Conservation (phyloP, 2,329 filamentous ascomycete species). For the Apiospora marii region DNA sequence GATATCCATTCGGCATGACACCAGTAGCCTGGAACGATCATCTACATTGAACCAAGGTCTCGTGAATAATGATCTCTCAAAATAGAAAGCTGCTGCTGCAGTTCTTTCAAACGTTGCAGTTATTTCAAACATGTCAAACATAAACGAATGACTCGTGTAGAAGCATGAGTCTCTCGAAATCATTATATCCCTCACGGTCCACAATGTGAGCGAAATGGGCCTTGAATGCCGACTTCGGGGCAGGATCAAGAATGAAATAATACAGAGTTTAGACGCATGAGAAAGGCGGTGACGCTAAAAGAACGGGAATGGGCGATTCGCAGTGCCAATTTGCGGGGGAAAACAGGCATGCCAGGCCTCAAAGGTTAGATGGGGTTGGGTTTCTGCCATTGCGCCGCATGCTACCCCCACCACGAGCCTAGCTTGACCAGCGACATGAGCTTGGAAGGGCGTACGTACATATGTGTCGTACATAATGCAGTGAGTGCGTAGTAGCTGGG, state of each 20-base stretch:
- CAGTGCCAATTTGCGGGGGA: neutral
- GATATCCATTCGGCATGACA: no score
- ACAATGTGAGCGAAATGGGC: neutral
- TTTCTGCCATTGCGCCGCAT: neutral
- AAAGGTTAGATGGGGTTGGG: neutral
- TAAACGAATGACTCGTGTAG: neutral
- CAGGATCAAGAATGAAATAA: neutral
- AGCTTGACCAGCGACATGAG: neutral
- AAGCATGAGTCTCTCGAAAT: neutral
- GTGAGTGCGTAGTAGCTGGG: neutral
- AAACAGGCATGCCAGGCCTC: neutral
- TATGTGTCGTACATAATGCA: neutral
- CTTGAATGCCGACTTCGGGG: neutral
- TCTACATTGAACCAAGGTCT: no score
- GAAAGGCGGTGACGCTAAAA: neutral
- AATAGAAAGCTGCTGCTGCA: neutral
- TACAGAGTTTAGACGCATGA: neutral
- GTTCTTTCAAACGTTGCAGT: no score
- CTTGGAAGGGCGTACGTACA: neutral
- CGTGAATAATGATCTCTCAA: neutral
- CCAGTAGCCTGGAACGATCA: no score
- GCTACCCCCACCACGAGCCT: neutral
- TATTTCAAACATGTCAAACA: neutral
- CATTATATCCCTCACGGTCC: neutral
- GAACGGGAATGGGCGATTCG: neutral